Evolutionary conservation across 257 asterid species (phyloP).

Genomic region (Nicotiana knightiana): DNA sequence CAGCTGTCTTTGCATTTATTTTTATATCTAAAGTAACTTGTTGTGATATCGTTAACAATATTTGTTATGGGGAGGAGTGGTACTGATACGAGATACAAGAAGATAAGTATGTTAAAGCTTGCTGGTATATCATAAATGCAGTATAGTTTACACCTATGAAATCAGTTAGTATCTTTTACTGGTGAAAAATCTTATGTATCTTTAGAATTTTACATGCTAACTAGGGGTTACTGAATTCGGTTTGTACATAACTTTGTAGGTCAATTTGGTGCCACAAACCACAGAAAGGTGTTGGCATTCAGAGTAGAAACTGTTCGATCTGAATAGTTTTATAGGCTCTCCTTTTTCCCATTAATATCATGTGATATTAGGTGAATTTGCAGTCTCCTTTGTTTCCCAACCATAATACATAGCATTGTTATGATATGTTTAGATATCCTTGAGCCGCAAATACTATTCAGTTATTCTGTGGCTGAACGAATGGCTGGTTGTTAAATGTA

Average conservation of each 20-base stretch:
- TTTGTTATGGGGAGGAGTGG: neutral
- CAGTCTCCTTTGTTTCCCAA: slow-evolving; percentile 1
- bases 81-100: neutral
- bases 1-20: neutral
- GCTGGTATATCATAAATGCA: neutral
- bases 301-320: neutral
- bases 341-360: neutral
- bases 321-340: neutral
- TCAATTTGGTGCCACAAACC: neutral
- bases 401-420: neutral
- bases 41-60: neutral
- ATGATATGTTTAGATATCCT: neutral
- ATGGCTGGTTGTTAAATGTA: neutral
- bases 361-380: neutral
- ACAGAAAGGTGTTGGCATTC: neutral
- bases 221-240: neutral
- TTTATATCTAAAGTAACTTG: neutral
- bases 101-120: neutral
- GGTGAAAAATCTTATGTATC: neutral
- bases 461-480: neutral
- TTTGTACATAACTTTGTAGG: neutral
- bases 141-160: neutral
- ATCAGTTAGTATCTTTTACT: neutral
- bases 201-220: neutral
- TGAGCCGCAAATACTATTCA: neutral